Evolutionary conservation across 768 basidiomycete species (phyloP), one percentile per base, ranked within the genome.

Genomic region (Boletus eberwhitei): DNA sequence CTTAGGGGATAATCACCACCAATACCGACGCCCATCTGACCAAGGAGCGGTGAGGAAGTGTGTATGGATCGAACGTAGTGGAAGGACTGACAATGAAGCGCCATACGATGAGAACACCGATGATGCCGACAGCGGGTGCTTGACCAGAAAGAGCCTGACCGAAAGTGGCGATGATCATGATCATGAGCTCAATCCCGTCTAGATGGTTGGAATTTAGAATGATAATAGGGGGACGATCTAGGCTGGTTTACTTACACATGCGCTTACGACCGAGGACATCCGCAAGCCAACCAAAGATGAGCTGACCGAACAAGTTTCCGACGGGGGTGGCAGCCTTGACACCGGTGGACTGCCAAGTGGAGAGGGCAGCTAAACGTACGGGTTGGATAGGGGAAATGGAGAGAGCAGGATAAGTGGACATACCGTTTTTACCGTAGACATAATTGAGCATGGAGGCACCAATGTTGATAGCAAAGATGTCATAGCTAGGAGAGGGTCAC

Each of bases 391-490:
- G 34, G 22, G 8, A 5, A 46, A 17, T 13, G 13, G 5, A 34
- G 29, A 24, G 11, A 8, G n/a, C 4, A 21, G 19, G 9, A 36
- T 0, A 31, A 38, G 1, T 8, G 24, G 21, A 57, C 46, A 22
- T 31, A 60, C 61, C 57, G 4, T 40, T 50, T 16, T 67, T 50
- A 42, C 83, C 82, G 50, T 94, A 94, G 53, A 93, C 85, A 64
- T 86, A 90, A 24, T 87, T 90, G 53, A 96, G 72, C 90, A 95
- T 94, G 0, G 77, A 77, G 0, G 88, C 83, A 0, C 83, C 91
- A 42, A 95, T 89, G 70, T 86, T 91, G 73, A 95, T 95, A 8
- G 90, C 88, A 64, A 94, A 97, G 55, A 95, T 86, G 58, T 93
- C 91, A 63, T 90, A 90, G 29, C 69, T 71, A 8, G 17, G 7